Base-by-base conservation (phyloP, 2,329 filamentous ascomycete genomes). In the Penicillium thymicola region DNA sequence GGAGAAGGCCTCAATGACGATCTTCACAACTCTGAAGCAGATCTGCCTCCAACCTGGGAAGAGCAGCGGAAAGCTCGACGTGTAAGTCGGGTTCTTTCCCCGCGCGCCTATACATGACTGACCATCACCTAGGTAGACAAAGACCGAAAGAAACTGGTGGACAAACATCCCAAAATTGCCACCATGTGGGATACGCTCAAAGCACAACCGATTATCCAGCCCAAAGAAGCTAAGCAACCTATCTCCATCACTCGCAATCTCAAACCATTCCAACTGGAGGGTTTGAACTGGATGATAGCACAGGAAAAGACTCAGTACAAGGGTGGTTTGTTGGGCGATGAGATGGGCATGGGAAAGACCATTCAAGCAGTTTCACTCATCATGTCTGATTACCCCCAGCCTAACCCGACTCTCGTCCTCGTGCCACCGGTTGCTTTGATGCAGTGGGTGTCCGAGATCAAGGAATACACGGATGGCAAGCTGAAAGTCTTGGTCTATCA, bases 291-390 rank as follows among this genome's bases (percentile, higher is more conserved):
- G 94, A 95, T 99, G 91, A 85, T 83, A 59, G 87, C 83, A 54
- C 96, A 97, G 82, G 94, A 99, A 72, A 80, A 89, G 74, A 89
- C 85, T 0, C 77, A 88, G 38, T 97, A 92, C 83, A 90, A 87
- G 68, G 94, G 94, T 18, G 94, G 94, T 14, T 80, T 99, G 2
- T 82, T 99, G 2, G 94, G 94, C 57, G 94, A 99, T 66, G 94
- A 99, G 75, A 99, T 99, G 94, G 94, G 94, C 7, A 89, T 99
- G 77, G 94, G 94, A 48, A 99, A 99, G 78, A 99, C 94, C 0
- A 97, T 99, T 49, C 94, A 99, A 75, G 93, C 94, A 2, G 94
- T 99, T 18, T 97, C 93, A 3, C 82, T 99, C 43, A 92, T 99
- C 74, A 97, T 97, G 94, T 97, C 93, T 0, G 92, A 97, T 71